Base-by-base conservation (phyloP, 768 basidiomycete species). In the Pleurotus eryngii region DNA sequence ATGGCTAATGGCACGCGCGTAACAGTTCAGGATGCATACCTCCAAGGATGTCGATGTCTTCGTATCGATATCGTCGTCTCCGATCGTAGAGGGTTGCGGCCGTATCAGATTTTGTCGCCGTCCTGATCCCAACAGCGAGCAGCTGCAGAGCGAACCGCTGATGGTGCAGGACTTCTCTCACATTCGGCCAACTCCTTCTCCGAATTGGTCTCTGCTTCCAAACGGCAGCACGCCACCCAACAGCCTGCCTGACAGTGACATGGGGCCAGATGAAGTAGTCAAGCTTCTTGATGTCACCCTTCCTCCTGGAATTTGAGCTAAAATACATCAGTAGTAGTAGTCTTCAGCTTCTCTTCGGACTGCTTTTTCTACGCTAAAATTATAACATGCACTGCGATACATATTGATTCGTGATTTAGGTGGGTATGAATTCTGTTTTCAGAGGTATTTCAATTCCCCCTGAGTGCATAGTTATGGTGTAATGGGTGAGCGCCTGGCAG, bases 1-100 rank as follows among this genome's bases (percentile, higher is more conserved):
- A 12, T 22, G 30, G 55, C 30, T 40, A 39, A 9, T 35, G 24
- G 5, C 24, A 26, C 26, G 55, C 22, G 18, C 27, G 22, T 49
- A 42, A 17, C 49, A 96, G 94, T 93, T 94, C 67, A 86, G 94
- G 45, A 93, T 96, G 83, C 94, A 95, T 67, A 77, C 80, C 17
- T 92, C 93, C 1, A 75, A 66, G 0, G 59, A 74, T 7, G 81
- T 87, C 0, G 82, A 85, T 49, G 80, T 93, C 2, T 86, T 88
- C 63, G 77, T 95, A 2, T 73, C 81, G 4, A 82, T 85, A 9
- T 65, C 72, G 3, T 92, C 91, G 3, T 83, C 85, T 46, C 92
- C 93, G 1, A 78, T 92, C 68, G 92, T 95, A 45, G 94, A 96
- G 65, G 76, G 87, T 60, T 93, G 85, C 63, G 72, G 73, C 0